phyloP scores from a whole-genome alignment of 257 asterid genomes.

The Solanum arcanum region DNA sequence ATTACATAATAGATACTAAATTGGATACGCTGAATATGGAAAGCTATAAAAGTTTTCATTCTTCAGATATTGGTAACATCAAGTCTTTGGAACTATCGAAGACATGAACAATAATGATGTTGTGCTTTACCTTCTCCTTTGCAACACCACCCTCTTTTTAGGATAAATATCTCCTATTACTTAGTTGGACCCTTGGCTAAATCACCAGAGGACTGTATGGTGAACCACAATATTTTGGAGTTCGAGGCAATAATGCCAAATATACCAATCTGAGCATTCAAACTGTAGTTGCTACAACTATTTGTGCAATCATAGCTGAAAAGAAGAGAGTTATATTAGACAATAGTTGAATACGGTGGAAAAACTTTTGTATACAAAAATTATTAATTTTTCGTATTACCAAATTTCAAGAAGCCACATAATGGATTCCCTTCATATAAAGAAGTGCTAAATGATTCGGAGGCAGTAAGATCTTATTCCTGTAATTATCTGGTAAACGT shows the following conservation, averaged over 20 bases:
- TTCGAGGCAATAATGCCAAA: slow-evolving; percentile 40
- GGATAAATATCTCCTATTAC: slow-evolving; percentile 66
- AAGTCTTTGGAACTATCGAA: slow-evolving; percentile 60
- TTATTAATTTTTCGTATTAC: neutral
- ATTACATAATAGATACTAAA: neutral
- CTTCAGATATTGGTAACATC: slow-evolving; percentile 36
- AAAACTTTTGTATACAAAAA: neutral
- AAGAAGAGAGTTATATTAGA: neutral
- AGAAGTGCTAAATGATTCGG: neutral
- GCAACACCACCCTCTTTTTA: slow-evolving; percentile 54
- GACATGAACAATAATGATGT: slow-evolving; percentile 50
- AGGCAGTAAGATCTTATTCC: neutral
- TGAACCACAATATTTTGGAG: slow-evolving; percentile 62
- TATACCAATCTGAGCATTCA: slow-evolving; percentile 44
- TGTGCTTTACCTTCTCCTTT: slow-evolving; percentile 52
- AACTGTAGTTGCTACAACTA: slow-evolving; percentile 35
- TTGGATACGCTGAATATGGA: neutral
- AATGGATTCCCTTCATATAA: neutral
- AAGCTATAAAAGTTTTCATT: slow-evolving; percentile 15
- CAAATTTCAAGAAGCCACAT: neutral
- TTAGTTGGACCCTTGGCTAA: slow-evolving; percentile 53
- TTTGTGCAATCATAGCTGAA: slow-evolving; percentile 40
- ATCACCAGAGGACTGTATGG: slow-evolving; percentile 65
- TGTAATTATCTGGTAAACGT: neutral
- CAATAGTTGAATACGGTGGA: neutral